These are phyloP conservation scores for Apiotrichum montevideense DNA, from an alignment of 1,284 basidiomycete species.

Conservation along the genomic window DNA sequence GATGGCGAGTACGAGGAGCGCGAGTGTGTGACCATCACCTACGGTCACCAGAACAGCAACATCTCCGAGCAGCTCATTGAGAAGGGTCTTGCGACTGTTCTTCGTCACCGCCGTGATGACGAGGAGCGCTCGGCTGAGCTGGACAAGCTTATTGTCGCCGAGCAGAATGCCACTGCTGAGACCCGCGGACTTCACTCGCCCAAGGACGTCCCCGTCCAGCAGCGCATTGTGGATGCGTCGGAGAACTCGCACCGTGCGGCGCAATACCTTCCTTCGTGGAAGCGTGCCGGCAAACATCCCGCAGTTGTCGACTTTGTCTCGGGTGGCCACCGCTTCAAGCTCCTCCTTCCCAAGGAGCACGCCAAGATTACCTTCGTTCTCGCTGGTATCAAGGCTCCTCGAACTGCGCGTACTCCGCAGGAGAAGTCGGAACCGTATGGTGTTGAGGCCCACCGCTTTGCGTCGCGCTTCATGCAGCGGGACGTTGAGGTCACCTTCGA, in stretches of 20 bases:
- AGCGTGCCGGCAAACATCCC: constrained; percentile 73
- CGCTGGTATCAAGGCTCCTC: constrained; percentile 75
- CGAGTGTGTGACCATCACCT: constrained; percentile 80
- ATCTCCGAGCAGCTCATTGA: constrained; percentile 88
- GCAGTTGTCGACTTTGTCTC: constrained; percentile 92
- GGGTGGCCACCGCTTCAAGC: constrained; percentile 88
- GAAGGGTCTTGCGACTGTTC: constrained; percentile 81
- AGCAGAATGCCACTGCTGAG: constrained; percentile 74
- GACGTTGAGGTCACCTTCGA: constrained; percentile 92
- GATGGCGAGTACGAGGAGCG: constrained; percentile 91
- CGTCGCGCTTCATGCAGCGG: constrained; percentile 80
- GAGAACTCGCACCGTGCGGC: constrained; percentile 73
- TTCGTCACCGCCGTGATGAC: constrained; percentile 89
- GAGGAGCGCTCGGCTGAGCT: constrained; percentile 91
- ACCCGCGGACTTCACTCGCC: constrained; percentile 85
- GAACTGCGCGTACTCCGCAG: constrained; percentile 67
- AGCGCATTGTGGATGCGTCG: constrained; percentile 78
- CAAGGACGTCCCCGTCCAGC: constrained; percentile 62
- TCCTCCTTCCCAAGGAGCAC: constrained; percentile 85
- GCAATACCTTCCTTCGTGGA: constrained; percentile 85
- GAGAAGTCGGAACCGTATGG: constrained; percentile 91
- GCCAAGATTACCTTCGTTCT: constrained; percentile 83
- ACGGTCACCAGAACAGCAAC: constrained; percentile 74
- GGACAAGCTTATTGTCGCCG: constrained; percentile 90
- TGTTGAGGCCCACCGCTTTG: constrained; percentile 72